Evolutionary conservation across 148 eudicot species (phyloP).

Genomic region (Limonium bicolor): DNA sequence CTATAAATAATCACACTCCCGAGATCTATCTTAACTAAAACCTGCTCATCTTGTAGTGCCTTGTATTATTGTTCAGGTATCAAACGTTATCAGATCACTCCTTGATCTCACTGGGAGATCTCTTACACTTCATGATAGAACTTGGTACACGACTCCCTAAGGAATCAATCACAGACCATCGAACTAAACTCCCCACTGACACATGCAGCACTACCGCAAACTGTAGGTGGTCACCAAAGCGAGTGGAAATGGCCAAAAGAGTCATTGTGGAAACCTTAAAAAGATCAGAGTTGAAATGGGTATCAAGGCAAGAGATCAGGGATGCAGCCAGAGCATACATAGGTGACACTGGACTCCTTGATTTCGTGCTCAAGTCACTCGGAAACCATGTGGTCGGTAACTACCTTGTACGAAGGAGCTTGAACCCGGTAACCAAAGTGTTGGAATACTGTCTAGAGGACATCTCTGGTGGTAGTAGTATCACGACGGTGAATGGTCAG

Average conservation of each 20-base stretch:
- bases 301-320: conserved; percentile 77
- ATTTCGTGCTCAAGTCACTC: conserved; percentile 87
- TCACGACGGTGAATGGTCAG: conserved; percentile 7
- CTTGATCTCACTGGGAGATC: conserved; percentile 49
- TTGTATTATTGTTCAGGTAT: conserved; percentile 13
- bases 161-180: conserved; percentile 25
- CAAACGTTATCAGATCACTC: conserved; percentile 69
- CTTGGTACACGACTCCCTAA: conserved; percentile 48
- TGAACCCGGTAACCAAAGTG: conserved; percentile 92
- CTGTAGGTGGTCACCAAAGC: conserved; percentile 86
- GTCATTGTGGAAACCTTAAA: conserved; percentile 84
- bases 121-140: conserved; percentile 72
- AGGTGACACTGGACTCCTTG: conserved; percentile 86
- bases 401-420: conserved; percentile 74
- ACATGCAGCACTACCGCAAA: conserved; percentile 38
- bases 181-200: conserved; percentile 44
- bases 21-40: no score
- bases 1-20: no score
- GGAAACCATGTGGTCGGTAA: conserved; percentile 89
- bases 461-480: conserved; percentile 22
- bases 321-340: conserved; percentile 86
- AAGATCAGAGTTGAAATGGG: conserved; percentile 60
- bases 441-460: conserved; percentile 85
- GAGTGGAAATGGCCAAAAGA: conserved; percentile 88
- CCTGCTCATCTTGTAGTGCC: not conserved